Evolutionary conservation across 371 early-diverging fungal species (phyloP), one percentile per base, ranked within the genome.

Genomic region (Smittium mucronatum): DNA sequence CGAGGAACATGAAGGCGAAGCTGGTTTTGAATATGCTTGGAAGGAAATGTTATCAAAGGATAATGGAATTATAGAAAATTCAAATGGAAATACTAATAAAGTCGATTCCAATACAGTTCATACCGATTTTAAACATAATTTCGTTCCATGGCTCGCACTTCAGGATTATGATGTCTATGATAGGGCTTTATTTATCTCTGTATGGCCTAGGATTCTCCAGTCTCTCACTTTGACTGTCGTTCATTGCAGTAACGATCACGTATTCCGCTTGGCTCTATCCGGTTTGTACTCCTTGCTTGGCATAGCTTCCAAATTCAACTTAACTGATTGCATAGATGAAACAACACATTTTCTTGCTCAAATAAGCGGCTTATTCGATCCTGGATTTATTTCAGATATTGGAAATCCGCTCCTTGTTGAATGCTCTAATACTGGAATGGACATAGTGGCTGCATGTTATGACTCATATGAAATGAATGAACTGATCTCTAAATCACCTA

Each of bases 21-120:
- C 93, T n/a, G 93, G 95, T 25, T 95, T 96, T 76, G 91, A 91
- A 67, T 94, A 93, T 75, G 88, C 90, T 0, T 97, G 97, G 97
- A 92, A 88, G 72, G 93, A 93, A 69, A 75, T 93, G n/a, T 76
- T 91, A 67, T 36, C 34, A 25, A 70, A 79, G 78, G 61, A 63
- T 69, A 30, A 32, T 34, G 61, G 34, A 36, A 36, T 33, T 16
- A 60, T 35, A 81, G 76, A 1, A 80, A 84, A 58, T 16, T 29
- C n/a, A 8, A 58, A 26, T n/a, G 71, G 78, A 2, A 71, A 34
- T 35, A 83, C 80, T 36, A 76, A 80, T 35, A 84, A 84, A 2
- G 74, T 83, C 0, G 75, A 74, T 30, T 90, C 84, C 68, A 87
- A 90, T 68, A 86, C 88, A 15, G 83, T 87, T 28, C 84, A 90